phyloP scores from a whole-genome alignment of 2,329 filamentous ascomycete species.

The Elsinoe australis region DNA sequence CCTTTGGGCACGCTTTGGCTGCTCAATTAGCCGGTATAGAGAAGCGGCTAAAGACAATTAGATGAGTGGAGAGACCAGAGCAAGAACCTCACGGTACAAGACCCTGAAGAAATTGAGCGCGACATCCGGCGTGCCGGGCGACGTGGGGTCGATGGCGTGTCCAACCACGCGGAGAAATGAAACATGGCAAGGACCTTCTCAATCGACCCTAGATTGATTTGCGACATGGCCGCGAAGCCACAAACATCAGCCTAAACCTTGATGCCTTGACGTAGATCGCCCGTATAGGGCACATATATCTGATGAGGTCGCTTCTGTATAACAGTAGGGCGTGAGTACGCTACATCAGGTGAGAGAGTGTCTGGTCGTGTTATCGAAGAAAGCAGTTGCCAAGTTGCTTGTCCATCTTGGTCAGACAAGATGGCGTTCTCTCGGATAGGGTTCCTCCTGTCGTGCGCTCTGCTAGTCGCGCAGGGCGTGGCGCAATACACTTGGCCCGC shows the following conservation, averaged over 20 bases:
- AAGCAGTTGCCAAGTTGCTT: slow-evolving; percentile 5
- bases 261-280: neutral
- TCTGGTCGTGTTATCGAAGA: too few relatives aligned
- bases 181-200: slow-evolving; percentile 1
- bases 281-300: neutral
- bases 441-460: neutral
- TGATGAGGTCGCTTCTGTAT: neutral
- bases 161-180: slow-evolving; percentile 7
- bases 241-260: slow-evolving; percentile 9
- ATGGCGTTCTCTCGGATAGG: neutral
- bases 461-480: slow-evolving; percentile 1
- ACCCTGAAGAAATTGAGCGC: too few relatives aligned
- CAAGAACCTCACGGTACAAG: too few relatives aligned
- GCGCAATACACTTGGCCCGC: neutral
- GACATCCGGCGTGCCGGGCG: too few relatives aligned
- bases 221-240: neutral
- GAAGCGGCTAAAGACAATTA: slow-evolving; percentile 8
- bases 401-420: neutral
- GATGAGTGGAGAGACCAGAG: neutral
- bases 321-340: neutral
- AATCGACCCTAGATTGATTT: slow-evolving; percentile 2
- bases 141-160: neutral
- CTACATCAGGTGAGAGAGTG: neutral
- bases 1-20: neutral
- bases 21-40: slow-evolving; percentile 11